Evolutionary conservation across 768 basidiomycete genomes (phyloP), one percentile per base, ranked within the genome.

Genomic region (Lepiota brunneoincarnata): DNA sequence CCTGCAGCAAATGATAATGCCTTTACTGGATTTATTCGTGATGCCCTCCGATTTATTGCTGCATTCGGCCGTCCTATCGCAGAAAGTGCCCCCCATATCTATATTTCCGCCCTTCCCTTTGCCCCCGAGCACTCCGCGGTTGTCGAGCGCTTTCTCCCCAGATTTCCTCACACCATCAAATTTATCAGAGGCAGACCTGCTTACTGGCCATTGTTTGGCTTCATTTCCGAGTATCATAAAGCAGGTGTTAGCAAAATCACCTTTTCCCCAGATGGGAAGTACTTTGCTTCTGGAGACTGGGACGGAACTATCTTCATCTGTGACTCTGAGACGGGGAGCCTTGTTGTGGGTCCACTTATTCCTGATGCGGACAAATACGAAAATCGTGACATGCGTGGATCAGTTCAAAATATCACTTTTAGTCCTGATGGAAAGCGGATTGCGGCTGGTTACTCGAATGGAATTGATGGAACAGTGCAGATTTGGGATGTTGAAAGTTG

Each of bases 291-390:
- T 42, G 67, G 68, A 56, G 72, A 70, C 31, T 66, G 63, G 17
- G 72, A 73, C 56, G 54, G 52, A 11, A 69, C 72, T 1, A 55
- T 75, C 39, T 64, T 69, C 18, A 59, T 72, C 34, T 73, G 72
- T 72, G 61, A 65, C 57, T 53, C 50, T 11, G 23, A 26, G 11
- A 62, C 43, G 10, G 60, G 64, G 2, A 34, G 46, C 1, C 2
- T 44, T 5, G 18, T 57, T 31, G 28, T 24, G 11, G 57, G 37
- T 2, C 55, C 62, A 7, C 53, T 63, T 17, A 20, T n/a, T n/a
- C n/a, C n/a, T n/a, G n/a, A n/a, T n/a, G n/a, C n/a, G n/a, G n/a
- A n/a, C n/a, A n/a, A n/a, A n/a, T n/a, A n/a, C n/a, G n/a, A n/a
- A n/a, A n/a, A n/a, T n/a, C n/a, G n/a, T n/a, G n/a, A n/a, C n/a